phyloP scores from a whole-genome alignment of 2,329 filamentous ascomycete species.

The Cercospora sesami region DNA sequence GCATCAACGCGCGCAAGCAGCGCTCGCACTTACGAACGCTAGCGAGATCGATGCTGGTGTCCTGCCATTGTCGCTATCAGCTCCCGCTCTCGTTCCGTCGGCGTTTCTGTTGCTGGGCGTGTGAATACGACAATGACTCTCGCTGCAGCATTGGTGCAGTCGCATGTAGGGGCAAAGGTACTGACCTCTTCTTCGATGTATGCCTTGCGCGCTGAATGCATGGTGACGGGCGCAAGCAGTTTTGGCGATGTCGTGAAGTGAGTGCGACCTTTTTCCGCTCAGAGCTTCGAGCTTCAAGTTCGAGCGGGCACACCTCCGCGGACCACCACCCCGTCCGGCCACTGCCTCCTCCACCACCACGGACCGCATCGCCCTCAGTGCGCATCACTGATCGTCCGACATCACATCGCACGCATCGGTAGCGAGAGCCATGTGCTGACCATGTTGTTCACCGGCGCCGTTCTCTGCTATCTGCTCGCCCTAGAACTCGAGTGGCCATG shows the following conservation, averaged over 20 bases:
- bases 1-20: not conserved
- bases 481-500: constrained; percentile 28
- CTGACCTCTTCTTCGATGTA: constrained; percentile 89
- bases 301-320: not conserved
- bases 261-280: not conserved
- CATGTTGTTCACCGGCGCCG: constrained; percentile 27
- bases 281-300: not conserved
- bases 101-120: constrained; percentile 15
- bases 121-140: constrained; percentile 37
- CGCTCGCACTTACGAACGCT: constrained; percentile 59
- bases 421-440: constrained; percentile 4
- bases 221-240: constrained; percentile 6
- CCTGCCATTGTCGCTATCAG: constrained; percentile 42
- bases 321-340: not conserved
- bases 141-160: not conserved
- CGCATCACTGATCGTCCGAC: not conserved
- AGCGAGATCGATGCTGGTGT: constrained; percentile 61
- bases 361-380: not conserved
- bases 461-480: constrained; percentile 26
- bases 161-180: constrained; percentile 18
- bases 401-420: not conserved
- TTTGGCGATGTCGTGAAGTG: not conserved
- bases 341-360: not conserved
- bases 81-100: constrained; percentile 22
- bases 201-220: constrained; percentile 82